phyloP scores from a whole-genome alignment of 1,139 yeast genomes.

The Yueomyces sp. region DNA sequence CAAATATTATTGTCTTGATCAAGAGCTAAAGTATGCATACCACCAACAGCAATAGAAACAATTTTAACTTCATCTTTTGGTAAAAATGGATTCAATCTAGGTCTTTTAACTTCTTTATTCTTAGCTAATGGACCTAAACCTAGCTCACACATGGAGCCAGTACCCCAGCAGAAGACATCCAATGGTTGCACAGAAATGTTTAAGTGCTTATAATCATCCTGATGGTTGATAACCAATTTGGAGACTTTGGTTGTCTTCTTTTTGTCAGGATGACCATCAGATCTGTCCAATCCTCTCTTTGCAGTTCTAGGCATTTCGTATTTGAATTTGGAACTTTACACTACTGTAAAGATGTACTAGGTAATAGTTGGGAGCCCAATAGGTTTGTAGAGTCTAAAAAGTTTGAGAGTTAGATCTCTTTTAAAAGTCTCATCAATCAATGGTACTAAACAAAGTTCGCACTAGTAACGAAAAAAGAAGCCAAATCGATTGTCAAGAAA shows the following conservation, averaged over 20 bases:
- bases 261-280: neutral
- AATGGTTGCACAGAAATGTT: conserved; percentile 30
- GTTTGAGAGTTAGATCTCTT: too few species aligned
- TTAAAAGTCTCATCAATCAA: too few species aligned
- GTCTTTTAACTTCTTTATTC: conserved; percentile 89
- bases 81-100: conserved; percentile 74
- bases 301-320: neutral
- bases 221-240: conserved; percentile 13
- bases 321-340: neutral
- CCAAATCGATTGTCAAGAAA: too few species aligned
- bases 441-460: too few species aligned
- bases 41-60: conserved; percentile 86
- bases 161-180: conserved; percentile 87
- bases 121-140: conserved; percentile 86
- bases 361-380: too few species aligned
- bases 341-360: neutral
- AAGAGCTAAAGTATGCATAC: conserved; percentile 83
- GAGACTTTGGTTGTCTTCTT: neutral
- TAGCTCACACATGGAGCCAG: conserved; percentile 93
- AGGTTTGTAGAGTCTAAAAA: too few species aligned
- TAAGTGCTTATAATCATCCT: conserved; percentile 19
- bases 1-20: conserved; percentile 65
- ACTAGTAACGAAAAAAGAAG: too few species aligned
- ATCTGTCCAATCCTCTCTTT: neutral
- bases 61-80: conserved; percentile 49